phyloP scores from a whole-genome alignment of 1,284 basidiomycete genomes.

The Naganishia cerealis region DNA sequence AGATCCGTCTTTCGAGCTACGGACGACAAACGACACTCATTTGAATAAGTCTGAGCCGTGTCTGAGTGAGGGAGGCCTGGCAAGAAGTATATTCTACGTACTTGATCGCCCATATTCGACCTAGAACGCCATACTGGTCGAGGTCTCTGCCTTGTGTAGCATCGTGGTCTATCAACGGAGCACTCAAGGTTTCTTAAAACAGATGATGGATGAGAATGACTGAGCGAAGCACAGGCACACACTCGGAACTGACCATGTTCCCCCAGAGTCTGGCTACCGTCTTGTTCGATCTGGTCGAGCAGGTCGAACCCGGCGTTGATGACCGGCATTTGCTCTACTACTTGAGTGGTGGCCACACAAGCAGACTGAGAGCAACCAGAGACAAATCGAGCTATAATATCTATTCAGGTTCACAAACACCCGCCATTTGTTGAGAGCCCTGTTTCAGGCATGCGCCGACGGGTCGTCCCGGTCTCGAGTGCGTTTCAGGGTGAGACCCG shows the following conservation, averaged over 20 bases:
- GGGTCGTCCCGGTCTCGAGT: neutral
- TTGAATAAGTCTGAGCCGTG: neutral
- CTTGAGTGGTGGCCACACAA: too few relatives aligned
- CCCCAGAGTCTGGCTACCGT: neutral
- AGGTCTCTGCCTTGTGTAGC: constrained; percentile 40
- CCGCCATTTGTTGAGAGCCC: too few relatives aligned
- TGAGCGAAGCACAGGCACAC: neutral
- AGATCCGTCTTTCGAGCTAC: constrained; percentile 34
- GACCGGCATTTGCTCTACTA: neutral
- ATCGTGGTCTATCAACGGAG: constrained; percentile 50
- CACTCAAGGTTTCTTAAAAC: constrained; percentile 39
- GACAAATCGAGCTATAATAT: too few relatives aligned
- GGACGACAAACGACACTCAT: neutral
- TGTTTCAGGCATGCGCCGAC: too few relatives aligned
- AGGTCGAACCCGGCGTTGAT: constrained; percentile 23
- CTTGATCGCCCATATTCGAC: constrained; percentile 43
- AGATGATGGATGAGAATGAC: too few relatives aligned
- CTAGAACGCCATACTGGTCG: constrained; percentile 49
- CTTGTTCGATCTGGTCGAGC: constrained; percentile 22
- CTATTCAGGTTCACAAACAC: too few relatives aligned
- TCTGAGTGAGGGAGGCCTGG: neutral
- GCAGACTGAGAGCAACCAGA: too few relatives aligned
- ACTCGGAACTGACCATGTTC: constrained; percentile 3
- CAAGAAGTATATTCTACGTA: constrained; percentile 33
- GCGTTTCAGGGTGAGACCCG: neutral